phyloP scores from a whole-genome alignment of 108 stramenopile genomes.

The Skeletonema costatum region DNA sequence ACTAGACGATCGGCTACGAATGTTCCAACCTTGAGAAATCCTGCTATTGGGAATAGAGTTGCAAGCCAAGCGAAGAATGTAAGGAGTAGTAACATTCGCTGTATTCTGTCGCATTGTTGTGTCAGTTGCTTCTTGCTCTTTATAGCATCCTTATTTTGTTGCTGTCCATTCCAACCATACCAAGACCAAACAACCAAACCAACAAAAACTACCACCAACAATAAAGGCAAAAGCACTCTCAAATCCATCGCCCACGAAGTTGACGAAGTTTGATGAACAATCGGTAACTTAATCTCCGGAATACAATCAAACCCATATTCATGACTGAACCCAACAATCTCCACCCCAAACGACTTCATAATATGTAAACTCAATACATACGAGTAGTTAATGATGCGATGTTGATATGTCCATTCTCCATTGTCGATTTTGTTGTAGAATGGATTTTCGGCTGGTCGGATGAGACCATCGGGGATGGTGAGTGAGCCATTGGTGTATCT shows the following conservation, averaged over 20 bases:
- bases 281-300: conserved; percentile 35
- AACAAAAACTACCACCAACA: conserved; percentile 21
- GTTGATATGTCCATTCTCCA: conserved; percentile 2
- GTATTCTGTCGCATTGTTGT: conserved; percentile 11
- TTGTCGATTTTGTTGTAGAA: conserved; percentile 49
- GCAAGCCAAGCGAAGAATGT: conserved; percentile 69
- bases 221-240: conserved; percentile 52
- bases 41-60: conserved; percentile 79
- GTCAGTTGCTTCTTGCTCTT: neutral
- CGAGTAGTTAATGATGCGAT: conserved; percentile 57
- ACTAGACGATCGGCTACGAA: conserved; percentile 86
- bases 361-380: conserved; percentile 70
- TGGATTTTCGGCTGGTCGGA: conserved; percentile 87
- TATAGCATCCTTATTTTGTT: neutral
- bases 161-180: conserved; percentile 8
- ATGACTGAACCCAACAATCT: conserved; percentile 78
- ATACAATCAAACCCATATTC: conserved; percentile 87
- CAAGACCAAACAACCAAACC: conserved; percentile 28
- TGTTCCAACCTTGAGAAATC: conserved; percentile 84
- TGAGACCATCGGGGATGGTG: conserved; percentile 76
- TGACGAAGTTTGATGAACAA: neutral
- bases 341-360: conserved; percentile 54
- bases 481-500: conserved; percentile 59
- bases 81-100: conserved; percentile 48
- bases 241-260: conserved; percentile 39